Conservation (phyloP, 2,329 filamentous ascomycete species). For the Claviceps spartinae region DNA sequence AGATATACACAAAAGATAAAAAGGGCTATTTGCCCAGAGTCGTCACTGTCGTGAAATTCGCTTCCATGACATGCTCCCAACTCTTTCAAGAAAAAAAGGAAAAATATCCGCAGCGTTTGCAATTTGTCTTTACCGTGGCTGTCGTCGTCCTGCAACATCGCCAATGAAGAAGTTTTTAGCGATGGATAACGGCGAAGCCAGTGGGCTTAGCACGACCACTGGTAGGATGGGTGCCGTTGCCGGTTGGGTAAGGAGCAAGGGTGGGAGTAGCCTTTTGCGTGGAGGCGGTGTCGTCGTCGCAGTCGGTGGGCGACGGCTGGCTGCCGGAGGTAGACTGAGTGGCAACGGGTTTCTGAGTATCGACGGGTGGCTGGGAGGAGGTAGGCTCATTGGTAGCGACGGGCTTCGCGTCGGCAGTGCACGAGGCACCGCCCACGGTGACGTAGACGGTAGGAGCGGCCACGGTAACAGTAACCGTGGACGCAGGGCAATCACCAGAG, state of each 20-base stretch:
- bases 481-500: constrained; percentile 8
- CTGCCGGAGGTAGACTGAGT: neutral
- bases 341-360: neutral
- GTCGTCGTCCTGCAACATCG: constrained; percentile 3
- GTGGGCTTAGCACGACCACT: constrained; percentile 21
- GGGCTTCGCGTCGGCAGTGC: constrained; percentile 6
- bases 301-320: constrained; percentile 3
- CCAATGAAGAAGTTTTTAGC: constrained; percentile 10
- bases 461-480: constrained; percentile 13
- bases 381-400: neutral
- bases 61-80: neutral
- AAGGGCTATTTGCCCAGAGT: neutral
- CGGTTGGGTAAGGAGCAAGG: constrained; percentile 28
- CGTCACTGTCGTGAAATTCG: neutral
- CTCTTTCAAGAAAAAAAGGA: neutral
- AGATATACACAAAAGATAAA: neutral
- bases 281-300: constrained; percentile 13
- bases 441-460: constrained; percentile 23
- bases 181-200: constrained; percentile 21
- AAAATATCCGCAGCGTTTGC: neutral
- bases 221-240: constrained; percentile 21
- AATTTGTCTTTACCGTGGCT: neutral
- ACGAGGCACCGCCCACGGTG: constrained; percentile 17
- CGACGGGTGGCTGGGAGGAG: neutral
- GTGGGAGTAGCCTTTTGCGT: constrained; percentile 19